Evolutionary conservation across 2,329 filamentous ascomycete species (phyloP), one percentile per base, ranked within the genome.

Genomic region (Anthostomella pinea): DNA sequence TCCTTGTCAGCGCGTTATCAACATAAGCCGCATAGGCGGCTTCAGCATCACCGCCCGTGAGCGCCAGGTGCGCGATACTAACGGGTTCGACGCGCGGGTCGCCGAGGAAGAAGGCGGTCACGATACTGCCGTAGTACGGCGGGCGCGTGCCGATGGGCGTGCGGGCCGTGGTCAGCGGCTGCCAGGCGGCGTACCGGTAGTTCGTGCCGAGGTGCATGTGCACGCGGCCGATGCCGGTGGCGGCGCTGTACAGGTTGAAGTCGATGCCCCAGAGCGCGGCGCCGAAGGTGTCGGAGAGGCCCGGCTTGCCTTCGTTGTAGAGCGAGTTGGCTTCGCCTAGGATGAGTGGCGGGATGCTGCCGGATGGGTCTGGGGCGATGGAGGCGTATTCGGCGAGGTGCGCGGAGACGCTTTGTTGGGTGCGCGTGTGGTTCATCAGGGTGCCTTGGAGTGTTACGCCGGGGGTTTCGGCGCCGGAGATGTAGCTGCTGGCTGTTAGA

Each of bases 131-230:
- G 48, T 84, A 83, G 56, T 81, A 85, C 0, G 79, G 78, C 0
- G 79, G 63, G 51, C 80, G 81, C 14, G 78, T 83, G 10, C 77
- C 79, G 2, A 68, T 63, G 6, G 63, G 60, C 0, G 70, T 69
- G 10, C 65, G 64, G 31, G 62, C 54, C 1, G 77, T 81, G 4
- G 62, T 50, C 28, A 81, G 49, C 0, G 79, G 77, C 50, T 83
- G 79, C 79, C 79, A 83, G 30, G 68, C 63, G 41, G 67, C 67
- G 53, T 83, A 83, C 48, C 78, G 68, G 53, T 78, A 83, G 53
- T 81, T 70, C 10, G 75, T 80, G 8, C 79, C 79, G 63, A 75
- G 72, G 57, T 84, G 80, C 74, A 83, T 77, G 52, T 82, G 76
- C 3, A 78, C 68, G 14, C 79, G 70, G 28, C 63, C 62, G 58